These are phyloP conservation scores for Phaeosphaeriaceae sp. DNA, from an alignment of 2,329 filamentous ascomycete species.

Conservation along the genomic window DNA sequence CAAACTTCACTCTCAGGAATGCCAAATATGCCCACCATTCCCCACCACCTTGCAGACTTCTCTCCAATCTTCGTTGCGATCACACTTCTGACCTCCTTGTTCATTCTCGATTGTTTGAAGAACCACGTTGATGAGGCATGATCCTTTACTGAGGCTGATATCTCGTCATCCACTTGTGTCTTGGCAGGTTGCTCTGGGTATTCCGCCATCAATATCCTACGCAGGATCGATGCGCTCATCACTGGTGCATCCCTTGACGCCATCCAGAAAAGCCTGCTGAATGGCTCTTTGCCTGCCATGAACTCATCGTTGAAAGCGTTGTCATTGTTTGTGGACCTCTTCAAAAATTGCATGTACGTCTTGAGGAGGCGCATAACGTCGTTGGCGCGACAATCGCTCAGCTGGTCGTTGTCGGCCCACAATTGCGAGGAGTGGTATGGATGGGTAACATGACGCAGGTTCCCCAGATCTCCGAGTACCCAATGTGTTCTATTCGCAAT, in stretches of 20 bases:
- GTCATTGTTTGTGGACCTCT: slow-evolving; percentile 11
- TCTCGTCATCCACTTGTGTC: not conserved
- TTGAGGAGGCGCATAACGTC: slow-evolving; percentile 41
- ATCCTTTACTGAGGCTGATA: not conserved
- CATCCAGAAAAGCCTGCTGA: slow-evolving; percentile 39
- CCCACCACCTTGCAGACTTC: not conserved
- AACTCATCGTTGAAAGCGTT: slow-evolving; percentile 32
- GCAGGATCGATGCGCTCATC: slow-evolving; percentile 18
- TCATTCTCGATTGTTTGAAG: not conserved
- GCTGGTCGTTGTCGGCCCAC: slow-evolving; percentile 32
- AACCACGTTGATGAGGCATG: not conserved
- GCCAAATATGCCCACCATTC: slow-evolving; percentile 1
- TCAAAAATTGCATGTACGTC: slow-evolving; percentile 35
- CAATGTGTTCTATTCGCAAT: slow-evolving; percentile 27
- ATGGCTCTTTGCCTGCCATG: slow-evolving; percentile 19
- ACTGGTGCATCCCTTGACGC: slow-evolving; percentile 7
- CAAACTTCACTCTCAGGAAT: not conserved
- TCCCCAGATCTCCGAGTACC: slow-evolving; percentile 47
- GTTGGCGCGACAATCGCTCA: slow-evolving; percentile 36
- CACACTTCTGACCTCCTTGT: not conserved
- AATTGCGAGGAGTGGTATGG: slow-evolving; percentile 33
- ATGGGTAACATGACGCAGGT: slow-evolving; percentile 38
- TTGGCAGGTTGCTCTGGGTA: slow-evolving; percentile 4
- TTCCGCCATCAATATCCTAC: slow-evolving; percentile 13
- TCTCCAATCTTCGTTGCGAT: not conserved